Evolutionary conservation across 2,329 filamentous ascomycete genomes (phyloP), one percentile per base, ranked within the genome.

Genomic region (Fusarium paranaense): DNA sequence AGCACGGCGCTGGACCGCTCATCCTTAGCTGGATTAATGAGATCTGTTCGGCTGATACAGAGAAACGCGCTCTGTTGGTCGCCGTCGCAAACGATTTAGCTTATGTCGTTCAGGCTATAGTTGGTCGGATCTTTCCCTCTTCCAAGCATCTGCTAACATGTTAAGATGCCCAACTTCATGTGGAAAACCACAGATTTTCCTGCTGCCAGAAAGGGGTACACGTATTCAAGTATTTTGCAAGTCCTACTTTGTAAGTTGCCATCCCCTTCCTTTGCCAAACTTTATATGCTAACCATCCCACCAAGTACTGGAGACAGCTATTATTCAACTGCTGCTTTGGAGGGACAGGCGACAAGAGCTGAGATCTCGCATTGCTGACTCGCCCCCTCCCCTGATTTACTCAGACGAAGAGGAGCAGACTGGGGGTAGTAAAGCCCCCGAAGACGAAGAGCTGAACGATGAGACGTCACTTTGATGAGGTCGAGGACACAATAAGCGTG

Each of bases 11-110:
- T 2, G 74, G 75, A 4, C 75, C 72, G 25, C 72, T 77, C 2
- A 76, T 76, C 11, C 64, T 77, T 5, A 75, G 74, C 16, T 77
- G 74, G 74, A 75, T 76, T 14, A 76, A 76, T 22, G 74, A 77
- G n/a, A 75, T 76, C 2, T 75, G 74, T 27, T 64, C 65, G 0
- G 54, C 60, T 8, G 75, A 77, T 64, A 76, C 75, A 1, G 75
- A 77, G 52, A 76, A 76, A 8, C 67, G 72, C 45, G 74, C 72
- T 2, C 22, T 77, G 0, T 47, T 77, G 5, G 74, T 77, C 10
- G 67, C 56, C 4, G 42, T 69, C 1, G 67, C 62, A 8, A 71
- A 70, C 10, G 67, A 70, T n/a, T 42, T 71, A 0, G 69, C 69
- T 5, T 76, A 76, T 25, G 73, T 71, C 6, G 71, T 76, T 0